Evolutionary conservation across 208 protist genomes (phyloP), one percentile per base, ranked within the genome.

Genomic region (Herpetomonas tarakana): DNA sequence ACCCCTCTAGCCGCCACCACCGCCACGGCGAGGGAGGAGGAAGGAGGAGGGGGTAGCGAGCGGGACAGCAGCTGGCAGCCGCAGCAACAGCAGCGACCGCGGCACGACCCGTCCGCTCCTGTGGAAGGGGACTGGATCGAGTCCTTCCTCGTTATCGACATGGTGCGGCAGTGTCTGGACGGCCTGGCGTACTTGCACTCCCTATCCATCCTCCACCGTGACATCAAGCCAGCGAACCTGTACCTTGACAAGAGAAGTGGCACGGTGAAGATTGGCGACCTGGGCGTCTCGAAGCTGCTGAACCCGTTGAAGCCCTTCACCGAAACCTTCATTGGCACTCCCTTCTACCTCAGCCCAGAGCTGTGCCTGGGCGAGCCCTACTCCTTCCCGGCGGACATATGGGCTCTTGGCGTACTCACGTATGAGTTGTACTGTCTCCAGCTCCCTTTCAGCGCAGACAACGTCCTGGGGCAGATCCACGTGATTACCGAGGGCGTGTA

Each of bases 161-260:
- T 85, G 16, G 62, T 81, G 35, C 77, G 70, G 21, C 91, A 97
- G 66, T 81, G 81, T 46, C 80, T 95, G 12, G 83, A 88, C 22
- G 93, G 70, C 1, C 65, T 97, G 2, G 72, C 72, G 3, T 94
- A 97, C 65, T 67, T 97, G 46, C 92, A 97, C 65, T 66, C 67
- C n/a, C 65, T 76, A 24, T 58, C 55, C 51, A 91, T 98, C 38
- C 45, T 97, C 19, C 94, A 98, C 67, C 82, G 94, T 35, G 94
- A 98, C 63, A 84, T 98, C 50, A 98, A 98, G 64, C 81, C 94
- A 1, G 79, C 83, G 1, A 98, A 98, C 70, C 75, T 98, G 3
- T 96, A 93, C 65, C 54, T 97, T 12, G 78, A 65, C 19, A 69
- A 81, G 25, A 29, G 25, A 14, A 64, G 62, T 31, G 81, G 75